Conservation (phyloP, 495 filamentous ascomycete genomes). For the Podospora sp. region DNA sequence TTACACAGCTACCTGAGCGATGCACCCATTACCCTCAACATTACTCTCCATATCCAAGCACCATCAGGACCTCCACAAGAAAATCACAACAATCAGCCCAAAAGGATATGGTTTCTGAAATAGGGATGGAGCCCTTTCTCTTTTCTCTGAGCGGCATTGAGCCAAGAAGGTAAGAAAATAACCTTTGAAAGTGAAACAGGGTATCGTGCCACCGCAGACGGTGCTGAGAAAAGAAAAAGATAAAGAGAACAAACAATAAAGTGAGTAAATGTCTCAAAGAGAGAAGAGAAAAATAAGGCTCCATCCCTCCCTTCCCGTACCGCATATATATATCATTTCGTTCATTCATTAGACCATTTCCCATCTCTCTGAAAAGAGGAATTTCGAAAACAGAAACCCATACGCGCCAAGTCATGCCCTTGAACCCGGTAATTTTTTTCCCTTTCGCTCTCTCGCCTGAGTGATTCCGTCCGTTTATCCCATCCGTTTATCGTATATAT, state of each 20-base stretch:
- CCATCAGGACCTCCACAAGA: neutral
- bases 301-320: constrained; percentile 6
- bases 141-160: constrained; percentile 8
- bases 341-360: constrained; percentile 26
- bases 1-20: neutral
- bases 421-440: constrained; percentile 3
- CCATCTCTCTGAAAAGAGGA: constrained; percentile 9
- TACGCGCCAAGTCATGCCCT: constrained; percentile 23
- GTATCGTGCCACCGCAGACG: constrained; percentile 23
- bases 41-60: neutral
- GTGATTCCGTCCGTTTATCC: constrained; percentile 10
- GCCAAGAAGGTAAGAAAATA: constrained; percentile 8
- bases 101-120: neutral
- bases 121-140: constrained; percentile 10
- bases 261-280: constrained; percentile 13
- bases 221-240: constrained; percentile 9
- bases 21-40: neutral
- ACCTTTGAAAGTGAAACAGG: constrained; percentile 20
- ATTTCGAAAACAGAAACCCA: neutral
- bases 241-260: constrained; percentile 16
- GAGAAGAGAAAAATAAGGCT: constrained; percentile 13
- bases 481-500: constrained; percentile 11
- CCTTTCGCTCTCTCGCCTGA: constrained; percentile 3
- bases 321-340: constrained; percentile 7
- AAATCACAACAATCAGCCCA: neutral